phyloP scores from a whole-genome alignment of 192 early-diverging fungal genomes.

The Helicostylum pulchrum region DNA sequence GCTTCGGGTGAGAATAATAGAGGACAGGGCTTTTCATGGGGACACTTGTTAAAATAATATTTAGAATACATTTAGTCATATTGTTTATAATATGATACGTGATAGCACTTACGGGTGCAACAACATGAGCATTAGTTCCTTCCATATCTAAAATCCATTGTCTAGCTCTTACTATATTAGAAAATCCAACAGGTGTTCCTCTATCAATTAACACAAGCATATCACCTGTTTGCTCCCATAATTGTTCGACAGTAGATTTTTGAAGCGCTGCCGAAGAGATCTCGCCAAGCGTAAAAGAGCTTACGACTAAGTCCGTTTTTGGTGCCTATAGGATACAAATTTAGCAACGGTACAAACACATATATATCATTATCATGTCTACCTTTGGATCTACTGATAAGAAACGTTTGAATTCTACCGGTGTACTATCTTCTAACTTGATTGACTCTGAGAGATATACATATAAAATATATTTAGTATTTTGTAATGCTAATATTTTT shows the following conservation, averaged over 20 bases:
- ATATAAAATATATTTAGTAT: not conserved
- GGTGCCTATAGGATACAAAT: slow-evolving; percentile 4
- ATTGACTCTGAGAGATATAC: not conserved
- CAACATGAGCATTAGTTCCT: slow-evolving; percentile 54
- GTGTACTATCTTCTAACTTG: not conserved
- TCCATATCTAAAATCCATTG: slow-evolving; percentile 54
- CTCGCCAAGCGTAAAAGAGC: slow-evolving; percentile 71
- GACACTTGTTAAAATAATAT: slow-evolving; percentile 42
- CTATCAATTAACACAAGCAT: slow-evolving; percentile 81
- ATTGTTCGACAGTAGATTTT: slow-evolving; percentile 57
- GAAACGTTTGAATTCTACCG: slow-evolving; percentile 58
- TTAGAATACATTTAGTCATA: not conserved
- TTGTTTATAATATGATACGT: not conserved
- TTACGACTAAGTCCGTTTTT: slow-evolving; percentile 68
- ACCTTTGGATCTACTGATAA: slow-evolving; percentile 53
- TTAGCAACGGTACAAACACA: not conserved
- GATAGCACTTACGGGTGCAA: slow-evolving; percentile 64
- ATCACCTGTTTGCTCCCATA: slow-evolving; percentile 82
- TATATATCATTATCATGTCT: not conserved
- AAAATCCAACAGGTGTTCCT: slow-evolving; percentile 70
- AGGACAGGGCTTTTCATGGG: slow-evolving; percentile 74
- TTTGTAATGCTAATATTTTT: not conserved
- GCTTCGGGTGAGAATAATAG: slow-evolving; percentile 44
- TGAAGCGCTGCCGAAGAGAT: slow-evolving; percentile 64
- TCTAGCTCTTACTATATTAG: slow-evolving; percentile 64